phyloP scores from a whole-genome alignment of 2,329 filamentous ascomycete species.

The Sporothrix curviconia region DNA sequence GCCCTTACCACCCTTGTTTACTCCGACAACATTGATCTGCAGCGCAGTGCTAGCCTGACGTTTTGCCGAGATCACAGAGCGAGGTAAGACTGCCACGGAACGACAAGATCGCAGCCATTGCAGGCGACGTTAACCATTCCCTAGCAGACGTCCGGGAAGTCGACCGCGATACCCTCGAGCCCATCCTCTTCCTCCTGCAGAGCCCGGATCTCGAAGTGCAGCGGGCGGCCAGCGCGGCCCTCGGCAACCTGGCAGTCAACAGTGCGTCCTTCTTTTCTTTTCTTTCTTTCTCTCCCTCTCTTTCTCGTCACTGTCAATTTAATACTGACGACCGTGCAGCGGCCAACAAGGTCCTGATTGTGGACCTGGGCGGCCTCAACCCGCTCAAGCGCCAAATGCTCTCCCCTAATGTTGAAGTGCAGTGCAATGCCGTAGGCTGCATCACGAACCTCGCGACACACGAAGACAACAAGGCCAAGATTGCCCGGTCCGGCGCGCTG shows the following conservation, averaged over 20 bases:
- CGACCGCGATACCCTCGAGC: slow-evolving; percentile 87
- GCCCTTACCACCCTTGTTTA: slow-evolving; percentile 94
- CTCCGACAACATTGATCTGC: slow-evolving; percentile 96
- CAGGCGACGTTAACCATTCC: slow-evolving; percentile 2
- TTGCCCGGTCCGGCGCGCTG: slow-evolving; percentile 87
- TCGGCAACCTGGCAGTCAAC: slow-evolving; percentile 95
- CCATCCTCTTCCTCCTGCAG: slow-evolving; percentile 90
- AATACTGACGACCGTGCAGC: slow-evolving; percentile 45
- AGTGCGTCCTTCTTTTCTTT: slow-evolving; percentile 53
- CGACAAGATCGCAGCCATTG: no score
- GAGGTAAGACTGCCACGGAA: slow-evolving; percentile 54
- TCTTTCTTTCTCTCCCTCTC: neutral
- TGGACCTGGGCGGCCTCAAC: slow-evolving; percentile 79
- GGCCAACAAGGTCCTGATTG: slow-evolving; percentile 96
- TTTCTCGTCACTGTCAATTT: neutral
- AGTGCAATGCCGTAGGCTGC: slow-evolving; percentile 97
- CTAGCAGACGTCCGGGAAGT: slow-evolving; percentile 86
- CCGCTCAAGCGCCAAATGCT: slow-evolving; percentile 98
- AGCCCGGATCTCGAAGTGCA: slow-evolving; percentile 97
- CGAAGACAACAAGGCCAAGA: slow-evolving; percentile 98
- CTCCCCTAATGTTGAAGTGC: slow-evolving; percentile 94
- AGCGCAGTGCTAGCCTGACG: slow-evolving; percentile 93
- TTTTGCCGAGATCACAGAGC: slow-evolving; percentile 98
- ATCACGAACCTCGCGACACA: slow-evolving; percentile 98
- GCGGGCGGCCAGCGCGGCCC: slow-evolving; percentile 86